These are phyloP conservation scores for Coemansia guatemalensis DNA, from an alignment of 192 early-diverging fungal species.

Conservation along the genomic window DNA sequence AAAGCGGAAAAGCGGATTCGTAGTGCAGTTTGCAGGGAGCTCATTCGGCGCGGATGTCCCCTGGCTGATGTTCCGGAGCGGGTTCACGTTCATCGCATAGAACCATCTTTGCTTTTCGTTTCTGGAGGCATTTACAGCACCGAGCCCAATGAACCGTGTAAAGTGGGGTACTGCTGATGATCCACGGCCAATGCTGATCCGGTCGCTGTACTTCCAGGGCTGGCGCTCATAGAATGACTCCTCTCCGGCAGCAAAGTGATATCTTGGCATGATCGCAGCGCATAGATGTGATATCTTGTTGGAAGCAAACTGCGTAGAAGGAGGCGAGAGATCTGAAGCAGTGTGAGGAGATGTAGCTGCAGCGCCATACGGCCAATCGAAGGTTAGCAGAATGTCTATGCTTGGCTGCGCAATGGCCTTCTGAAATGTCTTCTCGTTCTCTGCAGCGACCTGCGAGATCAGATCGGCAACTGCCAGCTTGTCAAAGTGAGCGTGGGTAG, in stretches of 20 bases:
- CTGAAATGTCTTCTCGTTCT: constrained; percentile 39
- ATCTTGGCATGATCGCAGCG: constrained; percentile 71
- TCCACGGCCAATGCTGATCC: constrained; percentile 23
- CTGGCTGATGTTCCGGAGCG: constrained; percentile 55
- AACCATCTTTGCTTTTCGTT: constrained; percentile 81
- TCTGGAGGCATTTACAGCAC: constrained; percentile 58
- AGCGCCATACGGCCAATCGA: constrained; percentile 77
- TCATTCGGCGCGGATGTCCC: constrained; percentile 19
- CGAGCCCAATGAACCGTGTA: constrained; percentile 86
- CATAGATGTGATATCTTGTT: constrained; percentile 45
- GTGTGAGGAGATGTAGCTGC: background rate
- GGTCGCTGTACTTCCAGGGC: constrained; percentile 63
- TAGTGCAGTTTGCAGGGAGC: constrained; percentile 58
- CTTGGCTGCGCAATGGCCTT: constrained; percentile 40
- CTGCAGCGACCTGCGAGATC: constrained; percentile 25
- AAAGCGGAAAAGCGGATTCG: constrained; percentile 51
- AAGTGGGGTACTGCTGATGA: constrained; percentile 20
- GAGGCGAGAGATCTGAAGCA: background rate
- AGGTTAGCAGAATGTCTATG: constrained; percentile 77
- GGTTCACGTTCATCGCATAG: constrained; percentile 85
- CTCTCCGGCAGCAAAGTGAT: constrained; percentile 80
- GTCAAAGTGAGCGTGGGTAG: constrained; percentile 21
- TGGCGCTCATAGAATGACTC: constrained; percentile 79
- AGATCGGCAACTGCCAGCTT: constrained; percentile 19
- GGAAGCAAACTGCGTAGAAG: constrained; percentile 22